Evolutionary conservation across 345 rosid genomes (phyloP).

Genomic region (Cardamine resedifolia): DNA sequence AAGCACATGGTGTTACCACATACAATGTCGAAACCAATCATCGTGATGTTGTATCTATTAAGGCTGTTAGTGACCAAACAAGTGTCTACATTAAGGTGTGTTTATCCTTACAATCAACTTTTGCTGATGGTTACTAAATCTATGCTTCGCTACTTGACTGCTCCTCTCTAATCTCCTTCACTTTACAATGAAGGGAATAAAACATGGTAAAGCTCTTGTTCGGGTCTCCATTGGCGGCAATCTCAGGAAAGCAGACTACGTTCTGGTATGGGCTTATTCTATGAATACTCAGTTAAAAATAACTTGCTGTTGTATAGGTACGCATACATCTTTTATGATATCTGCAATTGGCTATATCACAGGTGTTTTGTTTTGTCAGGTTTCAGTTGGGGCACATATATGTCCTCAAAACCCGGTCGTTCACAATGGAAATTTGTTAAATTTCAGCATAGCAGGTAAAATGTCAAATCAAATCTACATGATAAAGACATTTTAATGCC

Average conservation of each 20-base stretch:
- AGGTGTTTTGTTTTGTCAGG: constrained; percentile 44
- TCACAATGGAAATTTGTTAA: constrained; percentile 52
- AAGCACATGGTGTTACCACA: constrained; percentile 58
- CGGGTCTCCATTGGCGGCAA: constrained; percentile 53
- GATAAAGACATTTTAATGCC: neutral
- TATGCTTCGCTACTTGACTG: neutral
- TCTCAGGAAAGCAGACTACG: constrained; percentile 66
- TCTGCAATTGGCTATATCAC: constrained; percentile 12
- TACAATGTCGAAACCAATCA: constrained; percentile 66
- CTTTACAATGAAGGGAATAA: constrained; percentile 57
- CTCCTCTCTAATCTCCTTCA: neutral
- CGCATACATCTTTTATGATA: neutral
- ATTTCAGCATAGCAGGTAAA: constrained; percentile 65
- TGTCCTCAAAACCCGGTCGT: constrained; percentile 71
- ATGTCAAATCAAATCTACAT: neutral
- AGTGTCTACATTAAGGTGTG: constrained; percentile 69
- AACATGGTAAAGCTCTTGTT: constrained; percentile 74
- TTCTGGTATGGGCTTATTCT: constrained; percentile 53
- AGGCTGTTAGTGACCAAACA: constrained; percentile 39
- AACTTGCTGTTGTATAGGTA: neutral
- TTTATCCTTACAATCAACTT: constrained; percentile 4
- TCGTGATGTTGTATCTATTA: constrained; percentile 62
- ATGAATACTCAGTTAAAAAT: neutral
- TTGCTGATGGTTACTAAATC: neutral
- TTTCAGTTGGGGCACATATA: constrained; percentile 82